Conservation (phyloP, 2,329 filamentous ascomycete species). For the Paecilomyces variotii region DNA sequence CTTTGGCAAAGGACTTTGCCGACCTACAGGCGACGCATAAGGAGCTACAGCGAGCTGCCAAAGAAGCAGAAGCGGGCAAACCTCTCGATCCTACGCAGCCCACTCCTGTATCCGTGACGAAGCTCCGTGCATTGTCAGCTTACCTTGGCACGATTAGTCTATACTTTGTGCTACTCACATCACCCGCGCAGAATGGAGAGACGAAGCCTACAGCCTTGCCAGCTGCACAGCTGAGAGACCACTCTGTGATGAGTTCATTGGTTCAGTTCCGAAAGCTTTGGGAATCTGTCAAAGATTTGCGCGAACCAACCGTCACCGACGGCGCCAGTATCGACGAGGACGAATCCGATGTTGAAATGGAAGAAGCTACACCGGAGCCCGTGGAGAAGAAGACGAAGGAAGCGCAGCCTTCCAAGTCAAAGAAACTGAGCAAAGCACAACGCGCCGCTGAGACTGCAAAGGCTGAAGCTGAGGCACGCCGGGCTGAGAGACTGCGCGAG, state of each 20-base stretch:
- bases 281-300: slow-evolving; percentile 63
- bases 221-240: slow-evolving; percentile 74
- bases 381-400: slow-evolving; percentile 27
- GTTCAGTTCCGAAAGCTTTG: slow-evolving; percentile 74
- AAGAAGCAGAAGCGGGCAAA: slow-evolving; percentile 43
- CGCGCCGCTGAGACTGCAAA: slow-evolving; percentile 45
- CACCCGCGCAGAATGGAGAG: slow-evolving; percentile 56
- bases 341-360: slow-evolving; percentile 17
- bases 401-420: slow-evolving; percentile 28
- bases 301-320: slow-evolving; percentile 37
- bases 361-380: slow-evolving; percentile 16
- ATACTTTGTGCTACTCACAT: slow-evolving; percentile 92
- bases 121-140: slow-evolving; percentile 71
- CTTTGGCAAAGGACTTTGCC: slow-evolving; percentile 70
- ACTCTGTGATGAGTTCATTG: slow-evolving; percentile 81
- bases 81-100: slow-evolving; percentile 30
- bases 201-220: slow-evolving; percentile 54
- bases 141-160: slow-evolving; percentile 82
- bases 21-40: slow-evolving; percentile 57
- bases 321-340: slow-evolving; percentile 9
- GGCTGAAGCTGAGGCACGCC: slow-evolving; percentile 47
- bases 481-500: slow-evolving; percentile 45
- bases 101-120: slow-evolving; percentile 54
- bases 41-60: slow-evolving; percentile 51
- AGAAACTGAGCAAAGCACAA: slow-evolving; percentile 42